A percentile compares a stretch with the other conserved stretches of the same genome.
Evolutionary conservation across 2,329 filamentous ascomycete species (phyloP).

Genomic region (Chrysosphaeria jannelii): DNA sequence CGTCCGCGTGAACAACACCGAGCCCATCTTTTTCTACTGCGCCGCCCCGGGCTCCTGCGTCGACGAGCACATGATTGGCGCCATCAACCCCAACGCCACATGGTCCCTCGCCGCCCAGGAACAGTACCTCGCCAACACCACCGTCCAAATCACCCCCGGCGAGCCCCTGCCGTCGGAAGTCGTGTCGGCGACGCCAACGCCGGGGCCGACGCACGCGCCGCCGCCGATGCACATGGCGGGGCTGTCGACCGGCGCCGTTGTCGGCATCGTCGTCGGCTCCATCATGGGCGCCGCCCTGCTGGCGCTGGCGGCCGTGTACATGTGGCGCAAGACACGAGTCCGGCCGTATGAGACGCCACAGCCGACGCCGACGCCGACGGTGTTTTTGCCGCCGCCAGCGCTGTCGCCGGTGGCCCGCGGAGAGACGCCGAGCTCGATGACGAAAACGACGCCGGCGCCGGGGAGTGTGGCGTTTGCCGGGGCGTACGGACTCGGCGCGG

Average conservation of each 20-base stretch:
- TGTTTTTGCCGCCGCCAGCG: neutral
- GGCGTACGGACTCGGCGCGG: too few relatives aligned
- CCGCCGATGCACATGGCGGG: conserved; percentile 1
- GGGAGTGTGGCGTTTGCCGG: too few relatives aligned
- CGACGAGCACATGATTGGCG: conserved; percentile 39
- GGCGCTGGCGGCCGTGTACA: neutral
- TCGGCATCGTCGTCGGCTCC: conserved; percentile 23
- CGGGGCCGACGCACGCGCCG: conserved; percentile 1
- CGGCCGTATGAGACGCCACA: neutral
- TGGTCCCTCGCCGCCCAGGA: conserved; percentile 18
- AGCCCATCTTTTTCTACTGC: conserved; percentile 40
- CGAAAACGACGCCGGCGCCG: neutral
- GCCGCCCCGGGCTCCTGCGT: conserved; percentile 34
- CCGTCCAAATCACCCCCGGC: conserved; percentile 23
- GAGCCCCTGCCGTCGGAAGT: conserved; percentile 20
- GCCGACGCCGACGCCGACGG: neutral
- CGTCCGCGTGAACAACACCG: conserved; percentile 24
- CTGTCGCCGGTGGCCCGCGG: neutral
- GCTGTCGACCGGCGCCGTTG: conserved; percentile 17
- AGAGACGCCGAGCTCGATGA: conserved; percentile 1
- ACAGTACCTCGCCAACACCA: conserved; percentile 15
- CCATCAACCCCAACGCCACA: conserved; percentile 31
- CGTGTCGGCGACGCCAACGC: conserved; percentile 4
- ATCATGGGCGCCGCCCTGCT: neutral
- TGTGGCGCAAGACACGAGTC: conserved; percentile 1